Percentiles rank a stretch among this genome's conserved stretches.
Conservation (phyloP, 2,329 filamentous ascomycete genomes). For the Pestalotiopsis sp. region DNA sequence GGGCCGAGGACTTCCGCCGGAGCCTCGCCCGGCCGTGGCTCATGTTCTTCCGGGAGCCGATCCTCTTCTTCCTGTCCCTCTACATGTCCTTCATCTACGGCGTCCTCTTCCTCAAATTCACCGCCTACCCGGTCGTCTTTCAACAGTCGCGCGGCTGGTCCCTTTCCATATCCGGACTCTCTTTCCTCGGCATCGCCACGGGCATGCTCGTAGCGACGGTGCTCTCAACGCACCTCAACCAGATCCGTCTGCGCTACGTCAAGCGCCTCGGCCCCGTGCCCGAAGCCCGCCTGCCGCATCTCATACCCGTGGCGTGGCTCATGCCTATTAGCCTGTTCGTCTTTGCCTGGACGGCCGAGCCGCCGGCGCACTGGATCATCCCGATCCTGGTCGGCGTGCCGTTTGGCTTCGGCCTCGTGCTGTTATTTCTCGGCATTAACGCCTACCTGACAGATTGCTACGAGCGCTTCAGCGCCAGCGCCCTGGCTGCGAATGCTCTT, state of each 20-base stretch:
- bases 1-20: slow-evolving; percentile 26
- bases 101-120: slow-evolving; percentile 48
- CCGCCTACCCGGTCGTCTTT: slow-evolving; percentile 51
- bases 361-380: slow-evolving; percentile 1
- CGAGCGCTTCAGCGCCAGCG: slow-evolving; percentile 55
- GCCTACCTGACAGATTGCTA: slow-evolving; percentile 60
- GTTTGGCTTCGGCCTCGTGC: slow-evolving; percentile 16
- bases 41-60: slow-evolving; percentile 51
- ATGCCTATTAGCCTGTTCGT: slow-evolving; percentile 11
- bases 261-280: slow-evolving; percentile 5
- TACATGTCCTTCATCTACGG: slow-evolving; percentile 50
- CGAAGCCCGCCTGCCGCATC: slow-evolving; percentile 9
- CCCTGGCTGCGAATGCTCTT: slow-evolving; percentile 60
- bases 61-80: slow-evolving; percentile 46
- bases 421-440: slow-evolving; percentile 27
- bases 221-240: slow-evolving; percentile 7
- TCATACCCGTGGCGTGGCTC: slow-evolving; percentile 4
- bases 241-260: slow-evolving; percentile 23
- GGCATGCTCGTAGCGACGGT: slow-evolving; percentile 36
- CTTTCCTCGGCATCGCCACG: slow-evolving; percentile 47
- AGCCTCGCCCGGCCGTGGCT: slow-evolving; percentile 34
- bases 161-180: slow-evolving; percentile 43
- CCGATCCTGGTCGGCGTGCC: slow-evolving; percentile 7
- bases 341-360: slow-evolving; percentile 14
- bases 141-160: slow-evolving; percentile 43